Percentiles rank a stretch among this genome's conserved stretches.
Evolutionary conservation across 2,329 filamentous ascomycete genomes (phyloP).

Genomic region (Aspergillus luchuensis): DNA sequence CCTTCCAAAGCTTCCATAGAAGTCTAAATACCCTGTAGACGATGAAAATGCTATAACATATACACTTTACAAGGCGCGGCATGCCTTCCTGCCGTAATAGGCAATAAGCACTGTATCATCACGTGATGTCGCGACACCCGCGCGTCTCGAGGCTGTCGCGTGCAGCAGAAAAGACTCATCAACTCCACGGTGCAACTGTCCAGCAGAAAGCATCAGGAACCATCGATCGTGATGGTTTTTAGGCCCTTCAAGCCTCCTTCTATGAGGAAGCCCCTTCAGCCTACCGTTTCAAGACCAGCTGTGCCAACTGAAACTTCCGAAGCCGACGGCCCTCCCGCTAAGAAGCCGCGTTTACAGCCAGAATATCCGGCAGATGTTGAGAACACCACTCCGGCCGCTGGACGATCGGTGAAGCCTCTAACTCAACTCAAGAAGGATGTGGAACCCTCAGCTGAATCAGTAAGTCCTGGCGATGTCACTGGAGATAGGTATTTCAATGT

Average conservation of each 20-base stretch:
- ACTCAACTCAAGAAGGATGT: conserved; percentile 33
- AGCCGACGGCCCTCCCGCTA: conserved; percentile 28
- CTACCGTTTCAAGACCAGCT: neutral
- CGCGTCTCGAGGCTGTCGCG: conserved; percentile 3
- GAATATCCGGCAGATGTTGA: conserved; percentile 17
- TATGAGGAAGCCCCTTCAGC: conserved; percentile 36
- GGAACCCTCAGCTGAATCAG: conserved; percentile 8
- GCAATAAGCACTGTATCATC: neutral
- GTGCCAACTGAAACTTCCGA: conserved; percentile 12
- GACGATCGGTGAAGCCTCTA: conserved; percentile 33
- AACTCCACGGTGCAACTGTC: neutral
- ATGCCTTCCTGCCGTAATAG: neutral
- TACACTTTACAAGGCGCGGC: neutral
- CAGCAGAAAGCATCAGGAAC: neutral
- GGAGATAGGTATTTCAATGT: conserved; percentile 50
- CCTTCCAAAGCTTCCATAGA: too few relatives aligned
- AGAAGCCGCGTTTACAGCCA: conserved; percentile 40
- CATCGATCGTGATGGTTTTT: conserved; percentile 40
- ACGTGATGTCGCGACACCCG: conserved; percentile 1
- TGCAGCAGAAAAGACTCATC: neutral
- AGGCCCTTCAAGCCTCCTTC: conserved; percentile 51
- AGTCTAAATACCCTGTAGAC: too few relatives aligned
- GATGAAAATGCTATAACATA: too few relatives aligned
- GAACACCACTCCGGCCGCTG: conserved; percentile 11
- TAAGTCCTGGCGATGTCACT: conserved; percentile 10